Evolutionary conservation across 2,329 filamentous ascomycete genomes (phyloP).

Genomic region (Zymoseptoria tritici): DNA sequence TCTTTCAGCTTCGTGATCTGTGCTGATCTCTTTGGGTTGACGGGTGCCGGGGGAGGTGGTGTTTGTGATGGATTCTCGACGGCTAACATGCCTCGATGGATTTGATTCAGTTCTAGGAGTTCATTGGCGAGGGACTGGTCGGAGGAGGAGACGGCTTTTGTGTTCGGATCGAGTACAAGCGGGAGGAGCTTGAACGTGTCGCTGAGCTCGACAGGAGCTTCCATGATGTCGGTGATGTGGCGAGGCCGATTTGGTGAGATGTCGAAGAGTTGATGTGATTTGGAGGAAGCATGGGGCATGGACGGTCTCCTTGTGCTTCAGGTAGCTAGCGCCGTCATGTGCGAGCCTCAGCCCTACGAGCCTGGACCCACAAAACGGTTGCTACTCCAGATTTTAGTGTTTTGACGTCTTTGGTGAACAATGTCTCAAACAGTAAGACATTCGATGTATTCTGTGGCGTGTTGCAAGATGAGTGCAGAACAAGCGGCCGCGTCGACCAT

Average conservation of each 20-base stretch:
- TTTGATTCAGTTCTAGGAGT: conserved; percentile 65
- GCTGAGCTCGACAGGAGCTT: neutral
- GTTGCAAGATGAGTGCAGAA: neutral
- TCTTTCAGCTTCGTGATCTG: conserved; percentile 89
- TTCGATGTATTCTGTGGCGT: neutral
- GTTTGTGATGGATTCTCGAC: conserved; percentile 53
- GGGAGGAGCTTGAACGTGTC: conserved; percentile 17
- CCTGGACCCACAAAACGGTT: neutral
- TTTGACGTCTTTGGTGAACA: neutral
- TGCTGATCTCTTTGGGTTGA: conserved; percentile 85
- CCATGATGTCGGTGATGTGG: conserved; percentile 3
- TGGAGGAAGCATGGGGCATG: neutral
- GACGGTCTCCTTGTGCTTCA: neutral
- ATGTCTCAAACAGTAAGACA: neutral
- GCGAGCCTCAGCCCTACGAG: neutral
- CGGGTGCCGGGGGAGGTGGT: conserved; percentile 79
- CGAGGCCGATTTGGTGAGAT: neutral
- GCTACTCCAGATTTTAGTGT: neutral
- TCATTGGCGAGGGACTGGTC: conserved; percentile 37
- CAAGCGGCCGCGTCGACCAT: neutral
- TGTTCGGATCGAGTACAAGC: conserved; percentile 70
- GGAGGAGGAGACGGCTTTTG: conserved; percentile 59
- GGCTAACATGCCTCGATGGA: conserved; percentile 68
- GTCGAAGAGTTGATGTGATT: neutral
- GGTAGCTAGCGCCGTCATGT: neutral